Evolutionary conservation across 257 asterid genomes (phyloP).

Genomic region (Solanum paucissectum): DNA sequence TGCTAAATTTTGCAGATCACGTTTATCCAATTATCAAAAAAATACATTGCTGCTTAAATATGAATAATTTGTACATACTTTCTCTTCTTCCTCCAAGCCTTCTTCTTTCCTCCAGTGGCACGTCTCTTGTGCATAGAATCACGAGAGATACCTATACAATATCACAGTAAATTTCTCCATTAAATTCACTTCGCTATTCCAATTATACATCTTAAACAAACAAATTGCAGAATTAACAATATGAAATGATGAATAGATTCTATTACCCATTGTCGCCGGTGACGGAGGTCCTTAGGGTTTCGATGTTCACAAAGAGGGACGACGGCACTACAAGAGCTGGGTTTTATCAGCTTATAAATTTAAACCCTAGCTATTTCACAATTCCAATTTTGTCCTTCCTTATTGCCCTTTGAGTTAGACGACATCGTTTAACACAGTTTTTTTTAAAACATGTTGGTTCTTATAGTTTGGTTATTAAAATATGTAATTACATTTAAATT

Average conservation of each 20-base stretch:
- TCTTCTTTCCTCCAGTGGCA: constrained; percentile 50
- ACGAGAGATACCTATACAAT: constrained; percentile 28
- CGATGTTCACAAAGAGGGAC: background rate
- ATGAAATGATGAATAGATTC: background rate
- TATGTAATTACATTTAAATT: background rate
- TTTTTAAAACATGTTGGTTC: background rate
- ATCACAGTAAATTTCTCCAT: background rate
- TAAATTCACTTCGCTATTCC: background rate
- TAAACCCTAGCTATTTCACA: background rate
- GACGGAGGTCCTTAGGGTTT: background rate
- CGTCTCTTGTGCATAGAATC: constrained; percentile 55
- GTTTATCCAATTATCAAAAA: background rate
- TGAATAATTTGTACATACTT: constrained; percentile 13
- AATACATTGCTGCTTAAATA: background rate
- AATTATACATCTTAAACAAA: background rate
- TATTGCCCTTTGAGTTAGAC: background rate
- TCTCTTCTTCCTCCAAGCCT: constrained; percentile 49
- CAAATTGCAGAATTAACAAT: background rate
- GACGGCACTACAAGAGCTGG: background rate
- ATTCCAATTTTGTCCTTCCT: background rate
- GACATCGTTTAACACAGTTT: background rate
- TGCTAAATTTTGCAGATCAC: background rate
- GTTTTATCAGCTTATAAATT: background rate
- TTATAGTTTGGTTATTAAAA: background rate
- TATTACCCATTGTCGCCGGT: constrained; percentile 8